These are phyloP conservation scores for Corrigiola litoralis DNA, from an alignment of 179 eudicot genomes.

Conservation along the genomic window DNA sequence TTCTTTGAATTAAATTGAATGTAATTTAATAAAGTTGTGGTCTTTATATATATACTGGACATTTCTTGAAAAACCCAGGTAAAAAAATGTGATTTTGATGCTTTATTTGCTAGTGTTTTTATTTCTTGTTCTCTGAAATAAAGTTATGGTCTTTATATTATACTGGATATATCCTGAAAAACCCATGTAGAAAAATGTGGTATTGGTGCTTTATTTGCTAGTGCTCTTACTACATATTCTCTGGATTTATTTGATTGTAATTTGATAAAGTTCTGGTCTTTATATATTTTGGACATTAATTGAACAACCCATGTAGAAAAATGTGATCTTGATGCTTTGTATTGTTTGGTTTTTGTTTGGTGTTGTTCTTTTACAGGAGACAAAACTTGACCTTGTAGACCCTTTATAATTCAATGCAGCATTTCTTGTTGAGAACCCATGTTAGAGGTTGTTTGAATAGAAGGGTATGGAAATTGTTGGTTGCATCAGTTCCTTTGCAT, in stretches of 20 bases:
- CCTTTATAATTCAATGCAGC: slow-evolving; percentile 14
- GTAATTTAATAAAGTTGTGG: not conserved
- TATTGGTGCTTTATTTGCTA: too few species aligned
- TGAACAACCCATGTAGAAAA: not conserved
- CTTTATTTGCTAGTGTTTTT: not conserved
- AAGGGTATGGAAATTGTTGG: slow-evolving; percentile 7
- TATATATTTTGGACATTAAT: not conserved
- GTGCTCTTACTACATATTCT: too few species aligned
- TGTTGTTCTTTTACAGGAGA: slow-evolving; percentile 9
- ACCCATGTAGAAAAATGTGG: too few species aligned
- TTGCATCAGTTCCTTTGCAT: not conserved
- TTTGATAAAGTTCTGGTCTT: not conserved
- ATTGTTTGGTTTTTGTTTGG: not conserved
- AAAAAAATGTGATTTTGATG: not conserved
- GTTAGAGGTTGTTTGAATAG: slow-evolving; percentile 15
- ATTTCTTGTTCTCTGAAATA: too few species aligned
- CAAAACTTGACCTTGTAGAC: not conserved
- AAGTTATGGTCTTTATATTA: not conserved
- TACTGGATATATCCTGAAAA: too few species aligned
- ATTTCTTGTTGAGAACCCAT: slow-evolving; percentile 11
- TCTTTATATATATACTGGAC: not conserved
- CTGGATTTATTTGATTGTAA: too few species aligned
- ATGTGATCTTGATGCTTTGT: not conserved
- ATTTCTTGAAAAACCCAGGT: not conserved
- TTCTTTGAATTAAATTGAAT: not conserved